These are phyloP conservation scores for Gnomoniopsis sp. DNA, from an alignment of 2,329 filamentous ascomycete species.

Conservation along the genomic window DNA sequence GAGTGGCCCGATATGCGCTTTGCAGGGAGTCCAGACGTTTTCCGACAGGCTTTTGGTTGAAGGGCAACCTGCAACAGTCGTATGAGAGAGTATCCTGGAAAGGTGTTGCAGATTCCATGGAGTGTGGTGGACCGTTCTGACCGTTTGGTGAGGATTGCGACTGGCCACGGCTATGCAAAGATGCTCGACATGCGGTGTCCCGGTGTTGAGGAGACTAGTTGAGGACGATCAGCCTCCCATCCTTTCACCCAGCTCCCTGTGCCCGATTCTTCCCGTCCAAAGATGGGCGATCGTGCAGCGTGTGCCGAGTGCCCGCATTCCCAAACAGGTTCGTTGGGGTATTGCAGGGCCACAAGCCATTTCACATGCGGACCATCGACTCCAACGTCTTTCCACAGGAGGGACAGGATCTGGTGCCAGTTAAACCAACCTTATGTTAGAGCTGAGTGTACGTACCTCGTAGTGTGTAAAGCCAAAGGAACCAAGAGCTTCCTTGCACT, in stretches of 20 bases:
- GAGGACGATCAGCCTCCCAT: slow-evolving; percentile 2
- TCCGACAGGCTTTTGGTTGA: background rate
- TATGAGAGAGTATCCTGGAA: background rate
- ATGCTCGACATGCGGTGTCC: background rate
- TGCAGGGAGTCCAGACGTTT: background rate
- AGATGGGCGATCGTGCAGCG: background rate
- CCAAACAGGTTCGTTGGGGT: background rate
- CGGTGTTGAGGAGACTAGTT: background rate
- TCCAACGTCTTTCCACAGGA: background rate
- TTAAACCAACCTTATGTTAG: background rate
- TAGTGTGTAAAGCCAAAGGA: background rate
- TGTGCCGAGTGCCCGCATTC: background rate
- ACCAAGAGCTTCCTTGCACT: background rate
- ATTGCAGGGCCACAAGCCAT: background rate
- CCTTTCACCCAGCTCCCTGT: background rate
- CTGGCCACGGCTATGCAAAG: background rate
- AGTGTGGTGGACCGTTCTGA: background rate
- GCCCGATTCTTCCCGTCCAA: background rate
- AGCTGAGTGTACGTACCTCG: background rate
- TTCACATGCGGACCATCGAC: background rate
- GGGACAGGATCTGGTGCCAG: background rate
- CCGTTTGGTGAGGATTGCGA: slow-evolving; percentile 1
- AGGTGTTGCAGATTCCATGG: slow-evolving; percentile 11
- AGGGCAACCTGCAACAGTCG: background rate
- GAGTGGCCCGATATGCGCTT: background rate